Base-by-base conservation (phyloP, 83 land plant genomes). In the Thuja plicata region DNA sequence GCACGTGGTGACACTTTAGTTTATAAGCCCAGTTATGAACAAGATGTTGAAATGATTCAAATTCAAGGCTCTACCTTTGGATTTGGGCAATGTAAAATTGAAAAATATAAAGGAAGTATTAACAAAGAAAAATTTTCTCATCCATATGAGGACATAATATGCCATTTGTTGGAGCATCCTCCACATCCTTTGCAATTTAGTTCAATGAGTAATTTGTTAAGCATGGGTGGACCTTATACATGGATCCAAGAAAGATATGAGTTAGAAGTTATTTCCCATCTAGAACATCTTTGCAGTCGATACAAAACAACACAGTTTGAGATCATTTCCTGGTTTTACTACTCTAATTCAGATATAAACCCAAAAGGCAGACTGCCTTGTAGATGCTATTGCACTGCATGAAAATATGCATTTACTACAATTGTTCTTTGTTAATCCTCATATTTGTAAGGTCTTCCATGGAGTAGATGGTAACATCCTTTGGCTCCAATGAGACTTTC, bases 401-500 rank as follows among this genome's bases (percentile, higher is more conserved):
- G 99, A 98, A 90, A 91, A 82, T 60, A 94, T 98, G 94, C 86
- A 91, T 79, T 70, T 95, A 82, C 92, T 98, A 38, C 96, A 88
- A 6, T 91, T 96, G 35, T 91, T 95, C 57, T 98, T 98, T 95
- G 94, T 98, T 50, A 87, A 98, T 89, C 96, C 99, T 77, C 84
- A 89, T 74, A 95, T 98, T 81, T 92, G 96, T 88, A 98, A 98
- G 99, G 96, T 98, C 15, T 97, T 98, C 87, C 99, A 98, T 94
- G 99, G 99, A 86, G 97, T 98, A 76, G 99, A 97, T 87, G 96
- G 95, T 92, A 99, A 98, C 91, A 92, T 93, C 86, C 94, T 97
- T 27, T 98, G 99, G 99, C 93, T 98, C 86, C 99, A 98, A 91
- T 92, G 98, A 84, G 99, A 98, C 92, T 97, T 97, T 87, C 99